Conservation (phyloP, 1,284 basidiomycete species). For the Cronartium ribicola region DNA sequence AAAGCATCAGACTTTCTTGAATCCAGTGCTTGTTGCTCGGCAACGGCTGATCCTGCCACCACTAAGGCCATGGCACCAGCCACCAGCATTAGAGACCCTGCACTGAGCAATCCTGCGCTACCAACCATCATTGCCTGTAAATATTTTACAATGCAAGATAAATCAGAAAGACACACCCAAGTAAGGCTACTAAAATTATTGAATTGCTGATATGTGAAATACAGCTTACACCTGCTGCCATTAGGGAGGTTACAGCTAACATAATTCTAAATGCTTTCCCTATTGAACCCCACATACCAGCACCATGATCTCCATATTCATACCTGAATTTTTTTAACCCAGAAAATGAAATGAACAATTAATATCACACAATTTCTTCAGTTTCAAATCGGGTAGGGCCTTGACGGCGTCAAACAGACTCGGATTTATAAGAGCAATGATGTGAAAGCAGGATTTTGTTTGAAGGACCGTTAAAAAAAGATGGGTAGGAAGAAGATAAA, state of each 20-base stretch:
- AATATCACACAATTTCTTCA: neutral
- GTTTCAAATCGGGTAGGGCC: neutral
- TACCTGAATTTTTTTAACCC: neutral
- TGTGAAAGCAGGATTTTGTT: constrained; percentile 13
- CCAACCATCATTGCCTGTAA: neutral
- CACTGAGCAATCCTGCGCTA: neutral
- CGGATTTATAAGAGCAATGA: constrained; percentile 5
- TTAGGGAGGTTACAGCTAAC: neutral
- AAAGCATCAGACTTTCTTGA: constrained; percentile 28
- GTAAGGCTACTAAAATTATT: neutral
- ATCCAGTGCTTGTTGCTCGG: neutral
- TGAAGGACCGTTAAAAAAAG: constrained; percentile 5
- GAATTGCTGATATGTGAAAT: neutral
- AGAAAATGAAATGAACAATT: neutral
- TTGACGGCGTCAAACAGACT: neutral
- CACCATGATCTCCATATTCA: neutral
- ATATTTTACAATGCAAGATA: neutral
- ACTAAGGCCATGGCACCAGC: constrained; percentile 1
- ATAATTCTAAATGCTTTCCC: neutral
- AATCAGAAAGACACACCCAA: neutral
- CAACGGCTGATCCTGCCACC: constrained; percentile 1
- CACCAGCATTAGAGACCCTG: neutral
- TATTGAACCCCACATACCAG: neutral
- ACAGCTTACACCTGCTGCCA: neutral
- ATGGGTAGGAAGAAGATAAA: neutral